These are phyloP conservation scores for Tetrahymena elliotti DNA, from an alignment of 73 alveolate species.

Conservation along the genomic window DNA sequence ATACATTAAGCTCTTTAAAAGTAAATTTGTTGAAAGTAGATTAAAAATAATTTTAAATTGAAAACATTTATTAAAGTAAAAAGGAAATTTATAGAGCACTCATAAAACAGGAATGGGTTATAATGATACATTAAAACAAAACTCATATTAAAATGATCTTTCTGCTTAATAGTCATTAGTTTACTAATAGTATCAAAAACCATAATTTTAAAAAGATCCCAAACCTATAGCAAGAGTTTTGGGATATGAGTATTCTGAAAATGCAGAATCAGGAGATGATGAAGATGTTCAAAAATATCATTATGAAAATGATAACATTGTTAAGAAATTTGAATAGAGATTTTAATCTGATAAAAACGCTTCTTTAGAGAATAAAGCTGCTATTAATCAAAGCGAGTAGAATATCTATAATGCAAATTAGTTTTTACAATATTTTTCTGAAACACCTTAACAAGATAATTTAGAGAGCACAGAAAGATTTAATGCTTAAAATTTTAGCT, in stretches of 20 bases:
- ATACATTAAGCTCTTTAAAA: background rate
- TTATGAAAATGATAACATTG: background rate
- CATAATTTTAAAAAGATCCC: background rate
- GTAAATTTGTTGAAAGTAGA: background rate
- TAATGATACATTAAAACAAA: background rate
- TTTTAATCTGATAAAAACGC: background rate
- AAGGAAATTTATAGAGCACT: background rate
- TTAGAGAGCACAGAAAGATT: background rate
- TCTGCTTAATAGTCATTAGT: background rate
- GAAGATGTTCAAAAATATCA: background rate
- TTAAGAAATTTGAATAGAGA: background rate
- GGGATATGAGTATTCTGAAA: background rate
- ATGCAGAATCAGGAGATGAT: background rate
- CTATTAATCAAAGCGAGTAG: background rate
- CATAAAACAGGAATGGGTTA: background rate
- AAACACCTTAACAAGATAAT: background rate
- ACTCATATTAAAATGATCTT: background rate
- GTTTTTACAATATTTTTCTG: too few relatives aligned
- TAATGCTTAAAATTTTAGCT: background rate
- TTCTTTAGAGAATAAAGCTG: background rate
- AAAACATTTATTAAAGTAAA: background rate
- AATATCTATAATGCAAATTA: background rate
- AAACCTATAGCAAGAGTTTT: background rate
- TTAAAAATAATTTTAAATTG: background rate
- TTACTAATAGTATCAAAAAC: background rate